Evolutionary conservation across 2,329 filamentous ascomycete species (phyloP), one percentile per base, ranked within the genome.

Genomic region (Colletotrichum sp.): DNA sequence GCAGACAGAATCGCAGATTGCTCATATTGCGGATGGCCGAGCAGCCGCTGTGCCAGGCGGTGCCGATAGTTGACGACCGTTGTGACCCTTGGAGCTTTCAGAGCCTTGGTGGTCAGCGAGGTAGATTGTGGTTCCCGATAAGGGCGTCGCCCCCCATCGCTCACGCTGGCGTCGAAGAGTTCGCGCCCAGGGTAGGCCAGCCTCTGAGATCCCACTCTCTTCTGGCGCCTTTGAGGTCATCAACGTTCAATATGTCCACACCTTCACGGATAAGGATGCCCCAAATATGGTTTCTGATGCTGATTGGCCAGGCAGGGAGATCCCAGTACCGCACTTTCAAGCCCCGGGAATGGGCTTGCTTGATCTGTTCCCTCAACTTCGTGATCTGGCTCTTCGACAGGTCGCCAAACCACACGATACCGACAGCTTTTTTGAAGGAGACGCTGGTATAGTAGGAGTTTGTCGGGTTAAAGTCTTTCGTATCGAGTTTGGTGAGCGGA

Each of bases 391-490:
- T 74, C 4, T 80, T 75, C 34, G 85, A 88, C 3, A 94, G 81
- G 4, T 83, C 84, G 6, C 82, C 81, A 34, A 81, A 80, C 87
- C 88, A 80, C 81, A 87, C 85, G 82, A 88, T 61, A 3, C 92
- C 93, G 16, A 95, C 86, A 1, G 88, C 81, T 5, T 82, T 80
- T 22, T 82, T 83, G 80, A 94, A 93, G 18, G 90, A 88, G 5
- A 89, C 87, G 64, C 90, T 93, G 22, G 93, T 91, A 82, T 94
- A 95, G 83, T 91, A 93, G 5, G 91, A 93, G 81, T 94, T 95
- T 22, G 84, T 83, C 2, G 79, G 73, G 79, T 87, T 87, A 83
- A 89, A 93, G 0, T 52, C 48, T 13, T 79, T 79, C 10, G 77
- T 74, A 2, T 81, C 76, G 5, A 88, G 80, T 80, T 84, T 80